These are phyloP conservation scores for Nemania bipapillata DNA, from an alignment of 2,329 filamentous ascomycete genomes.

Conservation along the genomic window DNA sequence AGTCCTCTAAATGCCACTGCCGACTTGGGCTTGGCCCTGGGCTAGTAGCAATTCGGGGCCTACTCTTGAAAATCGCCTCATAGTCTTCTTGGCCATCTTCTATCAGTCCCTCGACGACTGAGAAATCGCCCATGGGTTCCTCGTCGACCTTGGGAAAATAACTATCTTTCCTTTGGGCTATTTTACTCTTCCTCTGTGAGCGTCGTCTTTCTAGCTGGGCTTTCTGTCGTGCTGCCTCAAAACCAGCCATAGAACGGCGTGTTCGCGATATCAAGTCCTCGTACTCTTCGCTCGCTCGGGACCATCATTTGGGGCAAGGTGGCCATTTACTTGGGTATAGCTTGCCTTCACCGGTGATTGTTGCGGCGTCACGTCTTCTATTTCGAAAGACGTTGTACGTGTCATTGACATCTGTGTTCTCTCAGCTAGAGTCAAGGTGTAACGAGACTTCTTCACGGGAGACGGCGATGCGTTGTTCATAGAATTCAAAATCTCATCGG, in stretches of 20 bases:
- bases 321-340: slow-evolving; percentile 37
- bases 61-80: slow-evolving; percentile 84
- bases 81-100: slow-evolving; percentile 64
- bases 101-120: slow-evolving; percentile 70
- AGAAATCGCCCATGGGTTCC: slow-evolving; percentile 52
- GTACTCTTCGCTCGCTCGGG: slow-evolving; percentile 49
- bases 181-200: slow-evolving; percentile 61
- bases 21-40: slow-evolving; percentile 65
- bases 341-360: slow-evolving; percentile 40
- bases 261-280: slow-evolving; percentile 69
- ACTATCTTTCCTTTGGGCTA: slow-evolving; percentile 56
- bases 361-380: slow-evolving; percentile 49
- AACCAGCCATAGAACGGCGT: slow-evolving; percentile 69
- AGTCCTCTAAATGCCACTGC: slow-evolving; percentile 4
- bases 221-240: slow-evolving; percentile 69
- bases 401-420: slow-evolving; percentile 86
- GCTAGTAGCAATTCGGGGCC: slow-evolving; percentile 82
- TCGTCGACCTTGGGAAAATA: slow-evolving; percentile 63
- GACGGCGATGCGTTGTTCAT: slow-evolving; percentile 68
- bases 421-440: slow-evolving; percentile 74
- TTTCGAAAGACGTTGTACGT: slow-evolving; percentile 53
- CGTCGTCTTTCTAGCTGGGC: slow-evolving; percentile 67
- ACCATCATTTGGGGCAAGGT: slow-evolving; percentile 32
- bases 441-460: slow-evolving; percentile 65
- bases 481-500: slow-evolving; percentile 66